A percentile compares a stretch with the other conserved stretches of the same genome.
Conservation (phyloP, 345 rosid species). For the Eutrema yunnanense region DNA sequence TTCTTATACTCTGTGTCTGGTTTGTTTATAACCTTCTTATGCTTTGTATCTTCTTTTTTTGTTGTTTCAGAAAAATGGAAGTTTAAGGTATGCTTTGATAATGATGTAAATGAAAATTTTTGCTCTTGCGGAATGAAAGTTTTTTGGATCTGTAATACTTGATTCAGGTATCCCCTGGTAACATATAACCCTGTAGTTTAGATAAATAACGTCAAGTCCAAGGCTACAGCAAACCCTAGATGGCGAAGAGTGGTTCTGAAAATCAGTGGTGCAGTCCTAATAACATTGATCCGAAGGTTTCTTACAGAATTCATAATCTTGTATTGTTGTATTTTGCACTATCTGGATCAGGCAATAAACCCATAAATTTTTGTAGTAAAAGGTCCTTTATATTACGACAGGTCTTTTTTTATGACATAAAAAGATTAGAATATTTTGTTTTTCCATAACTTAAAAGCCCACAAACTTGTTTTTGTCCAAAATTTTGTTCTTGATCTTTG, state of each 20-base stretch:
- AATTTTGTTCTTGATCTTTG: too few species aligned
- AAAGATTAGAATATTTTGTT: too few species aligned
- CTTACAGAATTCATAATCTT: not conserved
- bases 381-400: too few species aligned
- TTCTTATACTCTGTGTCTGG: too few species aligned
- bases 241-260: conserved; percentile 84
- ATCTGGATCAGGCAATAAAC: not conserved
- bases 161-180: conserved; percentile 39
- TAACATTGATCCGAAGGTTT: conserved; percentile 79
- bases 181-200: conserved; percentile 43
- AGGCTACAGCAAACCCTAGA: conserved; percentile 47
- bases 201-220: conserved; percentile 42
- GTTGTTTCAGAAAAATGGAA: too few species aligned
- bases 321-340: not conserved
- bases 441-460: too few species aligned
- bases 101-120: not conserved
- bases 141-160: not conserved
- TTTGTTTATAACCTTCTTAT: too few species aligned
- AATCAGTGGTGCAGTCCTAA: conserved; percentile 78
- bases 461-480: too few species aligned
- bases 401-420: too few species aligned
- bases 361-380: too few species aligned
- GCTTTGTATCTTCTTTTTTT: too few species aligned
- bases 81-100: too few species aligned
- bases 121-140: not conserved